A percentile compares a stretch with the other conserved stretches of the same genome.
These are phyloP conservation scores for Begonia masoniana DNA, from an alignment of 306 rosid genomes.

Conservation along the genomic window DNA sequence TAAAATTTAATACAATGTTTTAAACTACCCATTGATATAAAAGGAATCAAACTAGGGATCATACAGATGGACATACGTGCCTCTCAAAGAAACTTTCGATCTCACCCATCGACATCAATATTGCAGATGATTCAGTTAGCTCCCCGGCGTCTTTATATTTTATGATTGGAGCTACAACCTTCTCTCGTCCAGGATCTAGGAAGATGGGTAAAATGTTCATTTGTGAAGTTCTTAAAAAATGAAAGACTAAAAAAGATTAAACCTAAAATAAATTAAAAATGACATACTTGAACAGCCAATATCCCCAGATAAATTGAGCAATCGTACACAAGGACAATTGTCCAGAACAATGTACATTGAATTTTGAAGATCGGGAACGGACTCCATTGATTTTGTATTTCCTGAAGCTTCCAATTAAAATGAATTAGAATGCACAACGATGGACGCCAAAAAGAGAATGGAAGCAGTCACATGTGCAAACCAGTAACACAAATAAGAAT, in stretches of 20 bases:
- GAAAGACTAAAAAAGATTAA: too few species aligned
- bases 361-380: conserved; percentile 90
- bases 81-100: conserved; percentile 54
- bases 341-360: conserved; percentile 63
- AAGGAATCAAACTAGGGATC: too few species aligned
- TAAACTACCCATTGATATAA: too few species aligned
- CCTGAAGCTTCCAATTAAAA: conserved; percentile 14
- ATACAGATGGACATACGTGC: conserved; percentile 17
- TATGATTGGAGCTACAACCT: conserved; percentile 68
- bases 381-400: conserved; percentile 45
- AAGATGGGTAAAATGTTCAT: too few species aligned
- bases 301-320: conserved; percentile 66
- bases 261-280: neutral
- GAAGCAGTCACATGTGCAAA: neutral
- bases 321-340: conserved; percentile 68
- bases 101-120: conserved; percentile 58
- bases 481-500: neutral
- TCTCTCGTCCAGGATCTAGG: conserved; percentile 78
- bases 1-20: too few species aligned
- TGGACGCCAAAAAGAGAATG: neutral
- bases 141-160: conserved; percentile 31
- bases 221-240: too few species aligned
- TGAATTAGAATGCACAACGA: conserved; percentile 2
- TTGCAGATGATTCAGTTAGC: conserved; percentile 42
- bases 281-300: conserved; percentile 86